Conservation (phyloP, 208 protist species). For the Porcisia deanei region DNA sequence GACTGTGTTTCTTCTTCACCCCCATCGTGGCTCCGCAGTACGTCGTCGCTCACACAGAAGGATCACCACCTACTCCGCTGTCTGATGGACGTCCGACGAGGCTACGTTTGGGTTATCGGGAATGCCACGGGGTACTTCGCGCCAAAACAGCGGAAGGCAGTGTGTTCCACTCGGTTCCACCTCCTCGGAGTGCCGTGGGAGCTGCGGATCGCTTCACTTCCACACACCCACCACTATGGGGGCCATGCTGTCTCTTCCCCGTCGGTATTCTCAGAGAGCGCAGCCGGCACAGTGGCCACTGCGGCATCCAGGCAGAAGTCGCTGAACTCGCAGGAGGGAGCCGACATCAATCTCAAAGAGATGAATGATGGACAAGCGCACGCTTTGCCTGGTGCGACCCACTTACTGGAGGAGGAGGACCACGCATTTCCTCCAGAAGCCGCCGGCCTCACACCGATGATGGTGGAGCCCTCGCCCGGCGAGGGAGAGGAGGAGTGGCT, state of each 20-base stretch:
- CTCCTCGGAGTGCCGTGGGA: slow-evolving; percentile 67
- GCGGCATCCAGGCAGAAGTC: not conserved
- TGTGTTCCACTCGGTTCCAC: slow-evolving; percentile 62
- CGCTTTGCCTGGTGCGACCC: slow-evolving; percentile 10
- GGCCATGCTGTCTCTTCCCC: slow-evolving; percentile 1
- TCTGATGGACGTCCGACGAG: slow-evolving; percentile 59
- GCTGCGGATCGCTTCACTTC: slow-evolving; percentile 56
- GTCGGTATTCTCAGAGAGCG: slow-evolving; percentile 6
- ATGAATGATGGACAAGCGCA: not conserved
- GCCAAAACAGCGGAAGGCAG: slow-evolving; percentile 48
- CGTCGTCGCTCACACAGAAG: not conserved
- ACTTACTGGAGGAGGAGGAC: not conserved
- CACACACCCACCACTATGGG: not conserved
- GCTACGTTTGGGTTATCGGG: slow-evolving; percentile 69
- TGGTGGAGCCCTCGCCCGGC: not conserved
- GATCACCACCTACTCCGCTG: slow-evolving; percentile 39
- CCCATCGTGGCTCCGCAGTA: not conserved
- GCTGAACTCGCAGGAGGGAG: not conserved
- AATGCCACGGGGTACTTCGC: slow-evolving; percentile 56
- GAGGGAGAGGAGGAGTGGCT: slow-evolving; percentile 54
- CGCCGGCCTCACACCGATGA: not conserved
- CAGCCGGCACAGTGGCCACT: slow-evolving; percentile 10
- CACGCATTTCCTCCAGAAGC: not conserved
- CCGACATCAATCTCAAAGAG: not conserved
- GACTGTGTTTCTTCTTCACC: not conserved